Evolutionary conservation across 2,329 filamentous ascomycete genomes (phyloP).

Genomic region (Plenodomus biglobosus): DNA sequence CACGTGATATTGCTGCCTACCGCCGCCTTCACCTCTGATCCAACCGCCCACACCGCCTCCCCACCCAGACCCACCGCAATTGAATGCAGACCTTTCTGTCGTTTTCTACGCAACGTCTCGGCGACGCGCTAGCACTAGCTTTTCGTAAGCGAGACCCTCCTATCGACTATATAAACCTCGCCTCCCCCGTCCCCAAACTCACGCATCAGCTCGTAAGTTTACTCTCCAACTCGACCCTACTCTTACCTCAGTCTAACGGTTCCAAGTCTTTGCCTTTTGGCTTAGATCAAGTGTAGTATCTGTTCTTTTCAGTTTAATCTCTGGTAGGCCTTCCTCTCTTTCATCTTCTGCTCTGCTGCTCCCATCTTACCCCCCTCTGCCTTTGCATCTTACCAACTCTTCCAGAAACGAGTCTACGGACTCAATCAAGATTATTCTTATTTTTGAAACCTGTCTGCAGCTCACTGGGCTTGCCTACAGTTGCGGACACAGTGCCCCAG

Average conservation of each 20-base stretch:
- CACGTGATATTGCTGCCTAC: not conserved
- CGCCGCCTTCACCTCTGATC: not conserved
- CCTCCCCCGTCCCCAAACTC: constrained; percentile 1
- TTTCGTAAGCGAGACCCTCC: not conserved
- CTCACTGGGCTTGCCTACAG: constrained; percentile 1
- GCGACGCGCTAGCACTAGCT: not conserved
- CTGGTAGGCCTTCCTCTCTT: too few relatives aligned
- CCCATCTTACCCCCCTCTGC: too few relatives aligned
- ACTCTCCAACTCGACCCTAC: too few relatives aligned
- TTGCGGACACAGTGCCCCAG: constrained; percentile 1
- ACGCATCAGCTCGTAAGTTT: constrained; percentile 11
- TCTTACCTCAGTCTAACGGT: too few relatives aligned
- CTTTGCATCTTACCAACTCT: too few relatives aligned
- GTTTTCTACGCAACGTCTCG: not conserved
- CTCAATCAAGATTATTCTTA: constrained; percentile 9
- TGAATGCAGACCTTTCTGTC: too few relatives aligned
- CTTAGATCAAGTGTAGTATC: constrained; percentile 58
- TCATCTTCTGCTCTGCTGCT: too few relatives aligned
- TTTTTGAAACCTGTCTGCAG: not conserved
- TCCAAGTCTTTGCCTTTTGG: constrained; percentile 21
- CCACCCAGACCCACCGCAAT: not conserved
- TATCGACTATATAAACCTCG: constrained; percentile 2
- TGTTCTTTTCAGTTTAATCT: constrained; percentile 89
- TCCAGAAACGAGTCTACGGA: not conserved
- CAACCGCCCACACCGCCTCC: not conserved